Evolutionary conservation across 2,329 filamentous ascomycete species (phyloP), one percentile per base, ranked within the genome.

Genomic region (Fusarium lateritium): DNA sequence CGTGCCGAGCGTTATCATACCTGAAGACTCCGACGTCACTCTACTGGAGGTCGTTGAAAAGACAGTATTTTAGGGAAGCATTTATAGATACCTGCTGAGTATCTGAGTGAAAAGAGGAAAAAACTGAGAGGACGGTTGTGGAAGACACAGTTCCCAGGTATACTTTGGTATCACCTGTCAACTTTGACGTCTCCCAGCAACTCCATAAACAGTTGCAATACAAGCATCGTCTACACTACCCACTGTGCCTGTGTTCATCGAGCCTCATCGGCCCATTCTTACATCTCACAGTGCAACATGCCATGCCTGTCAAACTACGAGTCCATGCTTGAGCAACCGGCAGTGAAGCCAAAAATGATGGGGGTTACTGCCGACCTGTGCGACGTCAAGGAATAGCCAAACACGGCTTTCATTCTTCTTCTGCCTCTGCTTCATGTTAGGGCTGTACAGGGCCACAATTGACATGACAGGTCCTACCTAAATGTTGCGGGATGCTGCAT

Each of bases 241-340:
- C 21, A 50, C 13, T 38, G 21, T 49, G 22, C 38, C 24, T 43
- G 31, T 33, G n/a, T 7, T 13, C 15, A n/a, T 34, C 33, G 53
- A 49, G 43, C 43, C 50, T 62, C 65, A 62, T 65, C 65, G 51
- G 60, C 42, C 55, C 61, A 56, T 65, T 65, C 33, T 49, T 53
- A 22, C 34, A 31, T 51, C 13, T 19, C 39, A 49, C 62, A 28
- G 46, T 65, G 46, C 28, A 60, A 49, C 42, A 65, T 49, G 62
- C 15, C 31, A 60, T 60, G 54, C 36, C 42, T 53, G 64, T 52
- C 62, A 64, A 49, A 44, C 40, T 62, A 42, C 64, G 44, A 64
- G 53, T 39, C 50, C 45, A n/a, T 36, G 49, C 33, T 44, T 42
- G 38, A 49, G 38, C 13, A 26, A 43, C 53, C 44, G 28, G 26